Percentiles rank a stretch among this genome's conserved stretches.
Conservation (phyloP, 768 basidiomycete species). For the Porphyrellus cyaneotinctus region DNA sequence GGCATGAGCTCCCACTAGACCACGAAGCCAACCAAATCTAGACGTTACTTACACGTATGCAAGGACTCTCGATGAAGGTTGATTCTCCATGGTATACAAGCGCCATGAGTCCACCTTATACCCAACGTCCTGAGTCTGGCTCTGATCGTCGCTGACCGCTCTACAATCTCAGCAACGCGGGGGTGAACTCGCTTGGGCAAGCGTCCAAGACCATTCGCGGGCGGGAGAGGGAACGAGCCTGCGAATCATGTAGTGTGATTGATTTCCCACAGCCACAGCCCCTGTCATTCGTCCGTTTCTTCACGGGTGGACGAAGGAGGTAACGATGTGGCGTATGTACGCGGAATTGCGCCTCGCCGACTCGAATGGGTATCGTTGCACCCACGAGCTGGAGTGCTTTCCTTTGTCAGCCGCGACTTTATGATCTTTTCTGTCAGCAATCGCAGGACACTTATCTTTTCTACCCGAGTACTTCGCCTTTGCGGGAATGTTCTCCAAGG, state of each 20-base stretch:
- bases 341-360: not conserved
- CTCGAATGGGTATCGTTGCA: not conserved
- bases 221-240: constrained; percentile 42
- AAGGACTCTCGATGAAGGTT: constrained; percentile 70
- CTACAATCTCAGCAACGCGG: too few species aligned
- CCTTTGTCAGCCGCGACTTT: not conserved
- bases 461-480: not conserved
- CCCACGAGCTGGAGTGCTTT: not conserved
- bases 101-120: constrained; percentile 56
- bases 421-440: not conserved
- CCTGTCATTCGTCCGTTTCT: not conserved
- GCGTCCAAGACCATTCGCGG: constrained; percentile 50
- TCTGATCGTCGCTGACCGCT: constrained; percentile 54
- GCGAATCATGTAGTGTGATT: not conserved
- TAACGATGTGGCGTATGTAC: not conserved
- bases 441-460: not conserved
- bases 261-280: not conserved
- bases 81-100: constrained; percentile 68
- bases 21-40: not conserved
- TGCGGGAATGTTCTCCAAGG: not conserved
- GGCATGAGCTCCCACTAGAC: not conserved
- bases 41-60: constrained; percentile 53
- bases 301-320: not conserved
- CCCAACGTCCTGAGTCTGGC: constrained; percentile 43
- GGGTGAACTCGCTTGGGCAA: constrained; percentile 46